Evolutionary conservation across 2,329 filamentous ascomycete species (phyloP).

Genomic region (Microascus cirrosus): DNA sequence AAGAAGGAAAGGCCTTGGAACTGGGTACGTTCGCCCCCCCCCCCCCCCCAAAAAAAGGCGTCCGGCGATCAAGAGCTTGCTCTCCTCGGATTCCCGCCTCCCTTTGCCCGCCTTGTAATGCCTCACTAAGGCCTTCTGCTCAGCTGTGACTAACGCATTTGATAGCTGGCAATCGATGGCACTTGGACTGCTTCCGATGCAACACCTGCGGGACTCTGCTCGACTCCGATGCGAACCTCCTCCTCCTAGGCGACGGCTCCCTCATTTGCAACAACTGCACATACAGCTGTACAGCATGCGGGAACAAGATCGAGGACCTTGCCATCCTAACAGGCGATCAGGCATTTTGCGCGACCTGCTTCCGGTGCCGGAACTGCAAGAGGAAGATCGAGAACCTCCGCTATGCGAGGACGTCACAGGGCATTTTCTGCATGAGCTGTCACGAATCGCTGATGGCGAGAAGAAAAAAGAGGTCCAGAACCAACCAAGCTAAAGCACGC

Average conservation of each 20-base stretch:
- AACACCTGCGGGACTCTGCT: conserved; percentile 91
- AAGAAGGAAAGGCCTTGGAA: conserved; percentile 98
- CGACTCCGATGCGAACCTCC: conserved; percentile 94
- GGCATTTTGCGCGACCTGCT: conserved; percentile 94
- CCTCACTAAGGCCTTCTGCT: not conserved
- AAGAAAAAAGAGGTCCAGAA: conserved; percentile 74
- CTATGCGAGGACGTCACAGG: conserved; percentile 94
- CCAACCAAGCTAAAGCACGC: conserved; percentile 46
- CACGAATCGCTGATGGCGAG: conserved; percentile 95
- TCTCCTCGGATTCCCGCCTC: not conserved
- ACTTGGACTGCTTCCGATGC: conserved; percentile 97
- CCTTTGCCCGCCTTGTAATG: conserved; percentile 1
- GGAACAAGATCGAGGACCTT: conserved; percentile 95
- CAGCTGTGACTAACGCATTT: conserved; percentile 8
- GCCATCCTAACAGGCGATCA: conserved; percentile 96
- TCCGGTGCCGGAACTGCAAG: conserved; percentile 96
- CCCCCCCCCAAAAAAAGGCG: not conserved
- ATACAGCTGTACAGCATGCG: conserved; percentile 94
- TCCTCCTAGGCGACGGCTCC: conserved; percentile 92
- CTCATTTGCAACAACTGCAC: conserved; percentile 99
- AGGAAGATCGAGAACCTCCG: conserved; percentile 96
- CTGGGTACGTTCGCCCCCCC: conserved; percentile 52
- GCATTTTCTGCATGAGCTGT: conserved; percentile 98
- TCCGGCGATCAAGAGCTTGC: not conserved
- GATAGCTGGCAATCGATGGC: conserved; percentile 88